Conservation (phyloP, 495 filamentous ascomycete genomes). For the Aspergillus ostianus region DNA sequence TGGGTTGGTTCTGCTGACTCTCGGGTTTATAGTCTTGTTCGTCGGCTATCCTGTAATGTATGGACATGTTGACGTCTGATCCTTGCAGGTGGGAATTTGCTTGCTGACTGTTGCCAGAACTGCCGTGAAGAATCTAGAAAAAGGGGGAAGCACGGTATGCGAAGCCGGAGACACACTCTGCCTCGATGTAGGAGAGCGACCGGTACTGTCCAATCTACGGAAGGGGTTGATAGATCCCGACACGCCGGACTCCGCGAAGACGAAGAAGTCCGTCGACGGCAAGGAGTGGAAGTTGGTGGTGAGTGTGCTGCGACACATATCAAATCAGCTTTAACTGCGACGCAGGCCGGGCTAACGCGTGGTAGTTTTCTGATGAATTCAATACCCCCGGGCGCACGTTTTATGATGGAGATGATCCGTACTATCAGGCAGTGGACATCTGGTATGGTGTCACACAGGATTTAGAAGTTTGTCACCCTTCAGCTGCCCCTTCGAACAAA, state of each 20-base stretch:
- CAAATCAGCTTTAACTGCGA: neutral
- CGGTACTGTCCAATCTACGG: conserved; percentile 60
- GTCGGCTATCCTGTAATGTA: conserved; percentile 75
- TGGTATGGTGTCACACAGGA: conserved; percentile 81
- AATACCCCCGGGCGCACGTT: conserved; percentile 69
- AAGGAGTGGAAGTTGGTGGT: conserved; percentile 65
- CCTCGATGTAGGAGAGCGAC: conserved; percentile 54
- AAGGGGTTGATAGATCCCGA: conserved; percentile 67
- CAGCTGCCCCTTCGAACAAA: neutral
- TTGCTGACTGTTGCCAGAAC: conserved; percentile 43
- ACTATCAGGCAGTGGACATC: conserved; percentile 67
- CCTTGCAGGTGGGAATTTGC: neutral
- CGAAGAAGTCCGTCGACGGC: conserved; percentile 57
- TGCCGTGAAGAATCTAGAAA: conserved; percentile 46
- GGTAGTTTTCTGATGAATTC: conserved; percentile 77
- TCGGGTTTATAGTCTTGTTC: conserved; percentile 66
- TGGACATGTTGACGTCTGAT: conserved; percentile 20
- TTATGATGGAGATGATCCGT: conserved; percentile 72
- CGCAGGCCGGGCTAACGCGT: conserved; percentile 4
- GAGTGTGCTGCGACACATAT: conserved; percentile 17
- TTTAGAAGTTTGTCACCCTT: conserved; percentile 52
- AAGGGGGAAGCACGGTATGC: conserved; percentile 28
- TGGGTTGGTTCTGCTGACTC: conserved; percentile 57
- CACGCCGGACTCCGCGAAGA: conserved; percentile 59
- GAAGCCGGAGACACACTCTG: conserved; percentile 51